Percentiles rank a stretch among this genome's conserved stretches.
Evolutionary conservation across 2,329 filamentous ascomycete genomes (phyloP).

Genomic region (Ilyonectria sp.): DNA sequence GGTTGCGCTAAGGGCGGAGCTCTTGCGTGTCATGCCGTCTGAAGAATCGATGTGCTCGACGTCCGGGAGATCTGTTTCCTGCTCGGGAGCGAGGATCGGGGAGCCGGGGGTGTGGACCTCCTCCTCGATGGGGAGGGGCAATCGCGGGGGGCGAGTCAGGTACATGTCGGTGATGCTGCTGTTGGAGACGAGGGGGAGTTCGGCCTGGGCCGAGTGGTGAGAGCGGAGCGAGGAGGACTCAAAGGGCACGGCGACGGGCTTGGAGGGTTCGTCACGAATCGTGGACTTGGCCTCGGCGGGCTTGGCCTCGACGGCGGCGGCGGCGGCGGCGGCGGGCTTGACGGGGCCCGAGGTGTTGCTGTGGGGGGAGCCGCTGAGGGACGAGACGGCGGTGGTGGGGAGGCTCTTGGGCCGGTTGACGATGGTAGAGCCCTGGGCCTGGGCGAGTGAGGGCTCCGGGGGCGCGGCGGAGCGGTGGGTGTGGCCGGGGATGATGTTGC

Average conservation of each 20-base stretch:
- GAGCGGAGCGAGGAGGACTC: conserved; percentile 56
- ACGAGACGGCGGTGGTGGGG: conserved; percentile 65
- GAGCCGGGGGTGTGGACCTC: conserved; percentile 91
- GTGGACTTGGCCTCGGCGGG: conserved; percentile 34
- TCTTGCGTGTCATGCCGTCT: conserved; percentile 66
- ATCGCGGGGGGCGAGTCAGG: conserved; percentile 82
- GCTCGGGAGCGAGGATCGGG: conserved; percentile 85
- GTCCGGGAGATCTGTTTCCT: conserved; percentile 68
- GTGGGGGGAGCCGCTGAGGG: conserved; percentile 64
- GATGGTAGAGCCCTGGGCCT: conserved; percentile 71
- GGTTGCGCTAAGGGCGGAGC: conserved; percentile 73
- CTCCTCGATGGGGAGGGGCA: conserved; percentile 95
- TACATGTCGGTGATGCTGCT: conserved; percentile 77
- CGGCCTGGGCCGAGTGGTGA: conserved; percentile 56
- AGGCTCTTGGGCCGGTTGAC: conserved; percentile 63
- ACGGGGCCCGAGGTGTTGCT: conserved; percentile 52
- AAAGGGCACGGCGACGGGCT: conserved; percentile 72
- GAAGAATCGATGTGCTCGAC: conserved; percentile 66
- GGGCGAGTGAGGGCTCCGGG: conserved; percentile 74
- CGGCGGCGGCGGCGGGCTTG: conserved; percentile 42
- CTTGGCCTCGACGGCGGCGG: conserved; percentile 38
- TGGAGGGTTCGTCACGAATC: conserved; percentile 59
- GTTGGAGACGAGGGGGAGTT: conserved; percentile 64
- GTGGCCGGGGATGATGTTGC: conserved; percentile 70
- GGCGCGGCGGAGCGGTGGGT: conserved; percentile 71